Base-by-base conservation (phyloP, 805 yeast genomes). In the Metschnikowia dekortorum region DNA sequence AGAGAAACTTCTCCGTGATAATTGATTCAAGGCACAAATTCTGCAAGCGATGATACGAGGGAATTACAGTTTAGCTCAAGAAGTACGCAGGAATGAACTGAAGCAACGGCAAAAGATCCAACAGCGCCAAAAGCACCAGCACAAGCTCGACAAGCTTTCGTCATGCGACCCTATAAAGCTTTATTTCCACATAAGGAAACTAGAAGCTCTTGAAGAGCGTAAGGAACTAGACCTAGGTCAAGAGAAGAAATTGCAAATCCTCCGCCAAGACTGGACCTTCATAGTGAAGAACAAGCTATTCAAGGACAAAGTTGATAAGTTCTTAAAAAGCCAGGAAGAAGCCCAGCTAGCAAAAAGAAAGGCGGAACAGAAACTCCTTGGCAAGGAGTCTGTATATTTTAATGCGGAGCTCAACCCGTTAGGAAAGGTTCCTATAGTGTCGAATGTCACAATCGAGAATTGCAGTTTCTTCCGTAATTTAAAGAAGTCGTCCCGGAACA, bases 371-470 rank as follows among this genome's bases (percentile, higher is more conserved):
- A 70, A 60, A 46, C 64, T 69, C 8, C 65, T 79, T 57, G 84
- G 83, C 1, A 59, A 56, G 30, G 65, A 71, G 36, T 82, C 87
- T 7, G 69, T 82, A 1, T 84, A 78, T 60, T 83, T 80, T 63
- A 85, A 84, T 56, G 82, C 84, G 4, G 87, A 84, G 53, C 75
- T 85, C 69, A 84, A 84, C 52, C 83, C 85, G 2, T 59, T 74
- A 5, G 89, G 89, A 0, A 64, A 59, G 44, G 79, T 83, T 0
- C 86, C 87, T 0, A 28, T 44, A 26, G 9, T 32, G 31, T 31
- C 16, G n/a, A 46, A 47, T 10, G 29, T 44, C 14, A 37, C 44
- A 7, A 36, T 44, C 2, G 44, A 32, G 10, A 47, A 52, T 4
- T 57, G 65, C 14, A 56, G 55, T 39, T 57, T 56, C 6, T 50